Evolutionary conservation across 2,329 filamentous ascomycete genomes (phyloP).

Genomic region (Xylariaceae sp.): DNA sequence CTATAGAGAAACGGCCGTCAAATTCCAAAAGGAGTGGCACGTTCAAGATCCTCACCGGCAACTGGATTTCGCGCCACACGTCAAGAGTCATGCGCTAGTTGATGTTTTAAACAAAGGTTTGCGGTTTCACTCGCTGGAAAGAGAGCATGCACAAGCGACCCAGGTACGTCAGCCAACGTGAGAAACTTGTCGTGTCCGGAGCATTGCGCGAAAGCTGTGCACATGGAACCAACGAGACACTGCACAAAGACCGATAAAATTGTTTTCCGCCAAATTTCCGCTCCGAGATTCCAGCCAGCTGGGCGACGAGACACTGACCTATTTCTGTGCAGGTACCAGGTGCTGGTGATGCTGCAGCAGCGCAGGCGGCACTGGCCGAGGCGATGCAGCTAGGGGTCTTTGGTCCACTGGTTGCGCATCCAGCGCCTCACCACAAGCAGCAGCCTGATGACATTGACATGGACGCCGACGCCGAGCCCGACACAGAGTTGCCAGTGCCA

Average conservation of each 20-base stretch:
- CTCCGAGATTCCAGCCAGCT: constrained; percentile 26
- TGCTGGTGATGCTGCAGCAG: constrained; percentile 40
- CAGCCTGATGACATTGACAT: constrained; percentile 32
- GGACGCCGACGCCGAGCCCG: constrained; percentile 27
- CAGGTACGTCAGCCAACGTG: constrained; percentile 40
- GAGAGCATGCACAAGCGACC: constrained; percentile 45
- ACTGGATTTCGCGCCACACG: constrained; percentile 61
- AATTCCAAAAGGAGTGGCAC: constrained; percentile 67
- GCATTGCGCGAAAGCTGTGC: constrained; percentile 17
- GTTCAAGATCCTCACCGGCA: constrained; percentile 58
- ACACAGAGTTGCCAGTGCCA: constrained; percentile 31
- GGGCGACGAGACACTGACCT: constrained; percentile 41
- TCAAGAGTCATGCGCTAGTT: constrained; percentile 61
- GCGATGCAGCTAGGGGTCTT: constrained; percentile 51
- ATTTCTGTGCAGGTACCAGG: constrained; percentile 46
- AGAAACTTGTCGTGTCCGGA: constrained; percentile 10
- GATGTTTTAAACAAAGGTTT: constrained; percentile 61
- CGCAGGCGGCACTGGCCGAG: constrained; percentile 42
- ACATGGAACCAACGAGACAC: constrained; percentile 18
- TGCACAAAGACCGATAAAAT: constrained; percentile 17
- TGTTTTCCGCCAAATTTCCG: constrained; percentile 23
- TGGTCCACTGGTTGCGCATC: constrained; percentile 49
- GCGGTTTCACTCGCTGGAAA: constrained; percentile 56
- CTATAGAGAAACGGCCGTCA: constrained; percentile 64
- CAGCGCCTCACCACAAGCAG: constrained; percentile 31